Base-by-base conservation (phyloP, 352 stramenopile genomes). In the Elongisporangium anandrum region DNA sequence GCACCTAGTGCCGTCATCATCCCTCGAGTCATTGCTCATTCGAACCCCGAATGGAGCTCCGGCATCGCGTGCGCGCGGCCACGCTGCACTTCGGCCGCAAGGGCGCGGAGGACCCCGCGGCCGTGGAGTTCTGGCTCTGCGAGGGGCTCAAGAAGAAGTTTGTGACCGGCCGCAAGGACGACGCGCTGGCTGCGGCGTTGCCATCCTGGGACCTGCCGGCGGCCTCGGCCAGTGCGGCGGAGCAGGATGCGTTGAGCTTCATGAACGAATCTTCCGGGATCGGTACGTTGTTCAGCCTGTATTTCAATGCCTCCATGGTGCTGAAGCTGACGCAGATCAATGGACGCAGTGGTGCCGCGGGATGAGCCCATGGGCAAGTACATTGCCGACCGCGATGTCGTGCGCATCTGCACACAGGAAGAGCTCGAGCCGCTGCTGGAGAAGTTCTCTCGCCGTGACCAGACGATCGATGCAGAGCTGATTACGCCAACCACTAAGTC, bases 241-340 rank as follows among this genome's bases (percentile, higher is more conserved):
- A 80, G 49, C 65, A 73, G 49, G 49, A 59, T 3, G 63, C 83
- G 6, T 6, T 87, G 54, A 75, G 86, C 50, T 90, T 88, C 29
- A 75, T 93, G 59, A 93, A 93, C 61, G 84, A 93, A 57, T 85
- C 84, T 5, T 87, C 84, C 45, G 84, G 84, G 1, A 60, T 81
- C 16, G 71, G 71, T 77, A 49, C 17, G 60, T 45, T 21, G 4
- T 50, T 4, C 15, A 16, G 29, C 52, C 20, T n/a, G n/a, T 2
- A 45, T 12, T 56, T 8, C 9, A 19, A 21, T 4, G 9, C 34
- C 9, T 45, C 1, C 6, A 56, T 34, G 4, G 24, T 34, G 24
- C 7, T 34, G 24, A 34, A 7, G n/a, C n/a, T n/a, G n/a, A n/a
- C n/a, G n/a, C n/a, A n/a, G n/a, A n/a, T n/a, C n/a, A n/a, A n/a